Percentiles rank a stretch among this genome's conserved stretches.
Evolutionary conservation across 495 filamentous ascomycete genomes (phyloP).

Genomic region (Patellaria atrata): DNA sequence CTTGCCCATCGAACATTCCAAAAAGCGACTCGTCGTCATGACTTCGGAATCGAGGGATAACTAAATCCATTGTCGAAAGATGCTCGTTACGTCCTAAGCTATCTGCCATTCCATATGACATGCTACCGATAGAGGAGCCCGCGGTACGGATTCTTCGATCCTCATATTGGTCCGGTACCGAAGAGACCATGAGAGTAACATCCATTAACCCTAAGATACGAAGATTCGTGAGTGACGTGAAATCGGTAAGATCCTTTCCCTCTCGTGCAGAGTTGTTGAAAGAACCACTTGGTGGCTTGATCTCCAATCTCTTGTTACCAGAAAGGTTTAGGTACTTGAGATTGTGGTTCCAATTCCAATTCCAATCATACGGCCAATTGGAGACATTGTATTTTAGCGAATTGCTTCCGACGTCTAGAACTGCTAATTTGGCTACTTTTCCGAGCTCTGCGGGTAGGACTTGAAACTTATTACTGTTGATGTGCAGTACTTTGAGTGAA

Average conservation of each 20-base stretch:
- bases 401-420: constrained; percentile 92
- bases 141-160: constrained; percentile 92
- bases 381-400: constrained; percentile 97
- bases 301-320: constrained; percentile 92
- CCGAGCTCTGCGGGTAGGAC: constrained; percentile 90
- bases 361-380: constrained; percentile 99
- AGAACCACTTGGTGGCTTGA: constrained; percentile 69
- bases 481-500: constrained; percentile 74
- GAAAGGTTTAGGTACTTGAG: constrained; percentile 92
- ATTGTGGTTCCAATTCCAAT: constrained; percentile 97
- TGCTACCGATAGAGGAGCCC: constrained; percentile 70
- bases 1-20: constrained; percentile 90
- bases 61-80: constrained; percentile 92
- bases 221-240: constrained; percentile 71
- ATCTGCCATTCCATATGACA: constrained; percentile 97
- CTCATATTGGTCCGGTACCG: constrained; percentile 85
- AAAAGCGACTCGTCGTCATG: constrained; percentile 79
- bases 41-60: constrained; percentile 84
- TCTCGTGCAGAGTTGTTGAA: constrained; percentile 32
- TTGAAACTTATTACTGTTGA: constrained; percentile 96
- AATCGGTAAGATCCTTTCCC: constrained; percentile 67
- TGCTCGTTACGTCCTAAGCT: constrained; percentile 88
- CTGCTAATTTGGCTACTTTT: constrained; percentile 76
- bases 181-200: constrained; percentile 84
- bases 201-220: constrained; percentile 92